phyloP scores from a whole-genome alignment of 1,284 basidiomycete species.

The Farysia itapuensis region DNA sequence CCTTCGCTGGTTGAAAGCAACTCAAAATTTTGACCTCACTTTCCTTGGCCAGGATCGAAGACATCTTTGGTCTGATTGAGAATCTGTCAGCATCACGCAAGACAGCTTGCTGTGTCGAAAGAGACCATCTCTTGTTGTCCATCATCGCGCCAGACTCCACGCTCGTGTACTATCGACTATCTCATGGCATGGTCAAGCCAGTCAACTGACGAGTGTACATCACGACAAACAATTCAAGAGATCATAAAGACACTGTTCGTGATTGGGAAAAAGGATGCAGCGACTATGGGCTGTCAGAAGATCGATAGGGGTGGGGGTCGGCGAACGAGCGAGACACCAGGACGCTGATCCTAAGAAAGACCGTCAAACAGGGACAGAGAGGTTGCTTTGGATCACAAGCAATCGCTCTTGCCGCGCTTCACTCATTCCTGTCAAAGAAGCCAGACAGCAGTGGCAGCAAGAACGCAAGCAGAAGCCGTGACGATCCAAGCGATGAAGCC shows the following conservation, averaged over 20 bases:
- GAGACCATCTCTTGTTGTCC: constrained; percentile 42
- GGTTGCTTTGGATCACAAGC: too few species aligned
- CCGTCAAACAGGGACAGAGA: too few species aligned
- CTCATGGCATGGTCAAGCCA: constrained; percentile 54
- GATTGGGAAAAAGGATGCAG: too few species aligned
- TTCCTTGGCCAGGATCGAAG: constrained; percentile 9
- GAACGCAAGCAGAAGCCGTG: constrained; percentile 5
- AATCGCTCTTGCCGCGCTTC: too few species aligned
- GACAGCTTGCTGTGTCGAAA: constrained; percentile 7
- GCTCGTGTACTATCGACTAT: constrained; percentile 54
- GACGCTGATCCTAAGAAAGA: too few species aligned
- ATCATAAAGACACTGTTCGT: too few species aligned
- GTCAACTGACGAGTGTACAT: constrained; percentile 53
- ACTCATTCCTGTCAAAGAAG: too few species aligned
- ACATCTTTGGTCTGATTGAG: constrained; percentile 23
- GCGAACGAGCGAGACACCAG: too few species aligned
- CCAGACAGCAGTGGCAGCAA: constrained; percentile 15
- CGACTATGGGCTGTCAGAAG: too few species aligned
- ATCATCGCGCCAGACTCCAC: constrained; percentile 53
- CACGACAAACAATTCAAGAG: too few species aligned
- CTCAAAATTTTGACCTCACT: background rate
- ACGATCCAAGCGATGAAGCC: constrained; percentile 9
- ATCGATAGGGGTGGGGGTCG: too few species aligned
- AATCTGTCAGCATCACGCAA: too few species aligned
- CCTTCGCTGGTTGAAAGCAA: background rate